These are phyloP conservation scores for Paecilomyces dactylethromorphus DNA, from an alignment of 2,329 filamentous ascomycete species.

Conservation along the genomic window DNA sequence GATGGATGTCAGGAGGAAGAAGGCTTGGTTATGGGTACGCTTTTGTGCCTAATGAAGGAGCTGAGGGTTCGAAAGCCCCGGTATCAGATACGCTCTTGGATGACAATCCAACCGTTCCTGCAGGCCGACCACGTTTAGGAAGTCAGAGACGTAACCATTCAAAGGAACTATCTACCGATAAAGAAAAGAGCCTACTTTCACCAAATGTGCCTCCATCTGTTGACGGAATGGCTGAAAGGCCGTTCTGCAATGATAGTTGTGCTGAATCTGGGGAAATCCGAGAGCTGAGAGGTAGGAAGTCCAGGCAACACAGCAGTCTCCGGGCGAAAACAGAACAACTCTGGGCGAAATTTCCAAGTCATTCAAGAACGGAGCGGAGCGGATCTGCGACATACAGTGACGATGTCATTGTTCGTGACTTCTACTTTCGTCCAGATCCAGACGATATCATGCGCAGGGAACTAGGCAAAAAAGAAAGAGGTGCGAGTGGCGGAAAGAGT, in stretches of 20 bases:
- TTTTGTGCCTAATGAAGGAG: constrained; percentile 21
- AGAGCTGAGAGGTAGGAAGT: constrained; percentile 6
- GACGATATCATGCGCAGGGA: constrained; percentile 2
- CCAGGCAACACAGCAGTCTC: not conserved
- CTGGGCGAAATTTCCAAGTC: constrained; percentile 16
- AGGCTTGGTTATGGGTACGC: constrained; percentile 35
- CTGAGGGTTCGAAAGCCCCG: constrained; percentile 1
- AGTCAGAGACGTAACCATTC: not conserved
- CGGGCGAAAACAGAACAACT: constrained; percentile 1
- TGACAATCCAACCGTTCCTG: not conserved
- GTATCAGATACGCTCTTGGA: not conserved
- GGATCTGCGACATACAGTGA: constrained; percentile 9
- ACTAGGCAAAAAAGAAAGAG: constrained; percentile 1
- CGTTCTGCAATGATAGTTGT: not conserved
- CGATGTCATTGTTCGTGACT: constrained; percentile 14
- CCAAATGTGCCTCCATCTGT: not conserved
- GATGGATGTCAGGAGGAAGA: constrained; percentile 36
- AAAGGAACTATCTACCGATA: not conserved
- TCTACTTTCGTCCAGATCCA: constrained; percentile 7
- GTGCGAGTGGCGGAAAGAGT: constrained; percentile 4
- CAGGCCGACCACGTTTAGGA: not conserved
- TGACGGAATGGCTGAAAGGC: not conserved
- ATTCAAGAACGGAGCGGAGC: constrained; percentile 9
- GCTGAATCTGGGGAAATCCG: constrained; percentile 6
- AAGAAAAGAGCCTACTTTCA: not conserved